These are phyloP conservation scores for Phyllosticta citriasiana DNA, from an alignment of 2,329 filamentous ascomycete genomes.

Conservation along the genomic window DNA sequence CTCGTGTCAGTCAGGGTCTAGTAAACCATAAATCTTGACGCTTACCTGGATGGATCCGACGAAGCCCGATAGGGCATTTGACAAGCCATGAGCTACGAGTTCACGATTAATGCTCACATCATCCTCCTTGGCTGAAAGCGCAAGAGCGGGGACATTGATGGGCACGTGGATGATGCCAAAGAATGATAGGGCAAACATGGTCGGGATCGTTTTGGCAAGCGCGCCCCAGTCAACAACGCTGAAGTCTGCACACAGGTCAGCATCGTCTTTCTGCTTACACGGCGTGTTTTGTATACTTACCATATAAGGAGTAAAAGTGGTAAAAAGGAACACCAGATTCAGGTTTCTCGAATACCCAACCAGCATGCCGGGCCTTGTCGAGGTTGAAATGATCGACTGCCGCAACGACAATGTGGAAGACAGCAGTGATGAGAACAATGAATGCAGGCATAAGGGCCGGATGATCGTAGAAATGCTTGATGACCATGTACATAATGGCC, in stretches of 20 bases:
- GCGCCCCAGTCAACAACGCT: slow-evolving; percentile 73
- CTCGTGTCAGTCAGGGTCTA: slow-evolving; percentile 15
- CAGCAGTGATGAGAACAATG: slow-evolving; percentile 65
- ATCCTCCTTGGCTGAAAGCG: slow-evolving; percentile 83
- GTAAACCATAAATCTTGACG: neutral
- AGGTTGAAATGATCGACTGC: slow-evolving; percentile 59
- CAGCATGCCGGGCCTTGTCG: slow-evolving; percentile 55
- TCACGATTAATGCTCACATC: slow-evolving; percentile 86
- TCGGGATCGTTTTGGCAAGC: slow-evolving; percentile 72
- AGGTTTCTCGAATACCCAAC: slow-evolving; percentile 89
- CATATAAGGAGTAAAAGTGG: slow-evolving; percentile 93
- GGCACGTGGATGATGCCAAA: slow-evolving; percentile 95
- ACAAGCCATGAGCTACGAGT: slow-evolving; percentile 83
- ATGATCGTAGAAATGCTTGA: slow-evolving; percentile 66
- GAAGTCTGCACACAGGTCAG: slow-evolving; percentile 50
- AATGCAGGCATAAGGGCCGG: slow-evolving; percentile 81
- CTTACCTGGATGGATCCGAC: slow-evolving; percentile 68
- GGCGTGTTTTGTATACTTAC: slow-evolving; percentile 41
- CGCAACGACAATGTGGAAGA: slow-evolving; percentile 71
- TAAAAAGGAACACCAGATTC: slow-evolving; percentile 85
- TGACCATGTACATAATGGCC: slow-evolving; percentile 63
- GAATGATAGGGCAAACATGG: slow-evolving; percentile 95
- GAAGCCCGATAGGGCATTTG: slow-evolving; percentile 81
- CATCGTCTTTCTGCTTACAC: neutral
- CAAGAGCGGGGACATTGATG: slow-evolving; percentile 92